These are phyloP conservation scores for Claviceps quebecensis DNA, from an alignment of 2,329 filamentous ascomycete species.

Conservation along the genomic window DNA sequence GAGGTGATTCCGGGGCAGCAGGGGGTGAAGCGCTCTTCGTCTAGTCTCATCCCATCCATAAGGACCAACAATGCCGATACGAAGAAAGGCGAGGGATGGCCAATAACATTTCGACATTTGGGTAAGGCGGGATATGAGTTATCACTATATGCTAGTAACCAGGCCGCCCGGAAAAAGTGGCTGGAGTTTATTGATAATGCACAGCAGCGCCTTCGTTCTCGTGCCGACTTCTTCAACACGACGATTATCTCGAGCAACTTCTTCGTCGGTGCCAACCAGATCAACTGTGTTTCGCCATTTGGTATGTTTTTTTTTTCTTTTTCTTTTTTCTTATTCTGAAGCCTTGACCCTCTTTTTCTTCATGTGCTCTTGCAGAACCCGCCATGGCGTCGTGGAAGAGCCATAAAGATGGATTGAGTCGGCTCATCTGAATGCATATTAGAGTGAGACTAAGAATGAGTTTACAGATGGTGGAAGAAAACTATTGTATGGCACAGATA, in stretches of 20 bases:
- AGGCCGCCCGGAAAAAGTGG: slow-evolving; percentile 85
- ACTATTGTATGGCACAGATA: slow-evolving; percentile 86
- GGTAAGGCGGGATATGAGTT: slow-evolving; percentile 92
- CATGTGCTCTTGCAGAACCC: background rate
- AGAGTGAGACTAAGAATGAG: background rate
- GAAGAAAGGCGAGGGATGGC: slow-evolving; percentile 62
- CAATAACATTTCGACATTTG: slow-evolving; percentile 90
- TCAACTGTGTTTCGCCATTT: slow-evolving; percentile 89
- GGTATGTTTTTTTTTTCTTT: slow-evolving; percentile 36
- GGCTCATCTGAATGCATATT: background rate
- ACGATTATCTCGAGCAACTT: slow-evolving; percentile 45
- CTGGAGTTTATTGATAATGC: slow-evolving; percentile 89
- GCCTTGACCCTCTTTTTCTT: background rate
- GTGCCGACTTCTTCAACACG: slow-evolving; percentile 82
- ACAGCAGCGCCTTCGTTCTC: slow-evolving; percentile 73
- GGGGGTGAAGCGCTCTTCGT: slow-evolving; percentile 76
- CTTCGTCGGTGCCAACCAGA: slow-evolving; percentile 56
- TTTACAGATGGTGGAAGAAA: slow-evolving; percentile 77
- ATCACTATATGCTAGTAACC: slow-evolving; percentile 75
- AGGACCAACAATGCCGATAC: slow-evolving; percentile 35
- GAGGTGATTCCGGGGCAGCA: slow-evolving; percentile 70
- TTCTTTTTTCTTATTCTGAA: too few species aligned
- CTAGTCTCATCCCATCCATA: slow-evolving; percentile 56
- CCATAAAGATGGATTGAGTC: background rate
- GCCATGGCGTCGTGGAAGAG: background rate